Base-by-base conservation (phyloP, 495 filamentous ascomycete species). In the Sordaria brevicollis region DNA sequence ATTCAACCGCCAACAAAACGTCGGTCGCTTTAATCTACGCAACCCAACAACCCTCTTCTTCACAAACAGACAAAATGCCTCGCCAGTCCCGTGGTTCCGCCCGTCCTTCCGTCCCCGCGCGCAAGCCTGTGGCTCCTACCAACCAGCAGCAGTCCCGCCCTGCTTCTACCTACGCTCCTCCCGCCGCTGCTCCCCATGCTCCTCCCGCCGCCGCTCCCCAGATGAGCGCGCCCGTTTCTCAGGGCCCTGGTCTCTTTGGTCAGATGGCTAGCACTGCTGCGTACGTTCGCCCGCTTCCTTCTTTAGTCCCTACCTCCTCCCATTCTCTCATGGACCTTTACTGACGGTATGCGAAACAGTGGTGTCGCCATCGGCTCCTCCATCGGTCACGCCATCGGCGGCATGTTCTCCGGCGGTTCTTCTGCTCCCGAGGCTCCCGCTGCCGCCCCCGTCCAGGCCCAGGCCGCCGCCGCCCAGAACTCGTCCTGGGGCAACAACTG, bases 291-390 rank as follows among this genome's bases (percentile, higher is more conserved):
- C n/a, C n/a, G n/a, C n/a, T 5, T 25, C 21, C 62, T 67, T 65
- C 62, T 66, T 41, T 19, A n/a, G n/a, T 67, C n/a, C 29, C 37
- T 17, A 25, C 43, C 35, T 49, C 37, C 37, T 67, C 67, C 35
- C 17, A 31, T 19, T 29, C 33, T 6, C 11, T 11, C 3, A 68
- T 49, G 67, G 15, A 54, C 5, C 2, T 17, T 6, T 31, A 57
- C 70, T 76, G 73, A 78, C 76, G 39, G 7, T 31, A 0, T n/a
- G 65, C 62, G 15, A 57, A 54, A 70, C 74, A 97, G 93, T 77
- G 95, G 95, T 88, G 95, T 97, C 71, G 95, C 94, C 69, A 89
- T 98, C 69, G 95, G 95, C 71, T 95, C 92, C 67, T 91, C 93
- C 29, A 92, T 99, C 82, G 95, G 95, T 77, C 94, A 98, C 82